These are phyloP conservation scores for Akanthomyces uredinophilus DNA, from an alignment of 2,329 filamentous ascomycete genomes.

Conservation along the genomic window DNA sequence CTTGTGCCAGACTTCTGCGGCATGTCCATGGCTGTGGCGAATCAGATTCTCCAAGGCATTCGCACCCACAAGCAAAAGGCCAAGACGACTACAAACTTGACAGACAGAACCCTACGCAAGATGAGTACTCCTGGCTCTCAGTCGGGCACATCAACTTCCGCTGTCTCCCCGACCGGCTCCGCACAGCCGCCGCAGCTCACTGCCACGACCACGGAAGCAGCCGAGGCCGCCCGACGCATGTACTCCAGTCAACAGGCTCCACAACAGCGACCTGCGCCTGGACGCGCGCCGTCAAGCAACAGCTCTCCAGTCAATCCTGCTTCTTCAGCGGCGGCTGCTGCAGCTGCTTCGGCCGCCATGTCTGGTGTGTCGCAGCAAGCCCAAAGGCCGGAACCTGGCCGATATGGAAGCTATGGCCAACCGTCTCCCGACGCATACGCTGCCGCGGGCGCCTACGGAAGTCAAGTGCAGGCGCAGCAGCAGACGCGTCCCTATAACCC, in stretches of 20 bases:
- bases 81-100: constrained; percentile 48
- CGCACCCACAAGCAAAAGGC: constrained; percentile 67
- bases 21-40: constrained; percentile 97
- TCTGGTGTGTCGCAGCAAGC: constrained; percentile 38
- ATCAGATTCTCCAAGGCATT: constrained; percentile 85
- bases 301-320: neutral
- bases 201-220: constrained; percentile 42
- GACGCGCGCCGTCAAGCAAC: constrained; percentile 48
- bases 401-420: constrained; percentile 31
- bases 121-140: constrained; percentile 42
- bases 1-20: constrained; percentile 98
- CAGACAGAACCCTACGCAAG: constrained; percentile 61
- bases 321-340: constrained; percentile 30
- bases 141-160: constrained; percentile 27
- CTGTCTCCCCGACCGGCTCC: constrained; percentile 19
- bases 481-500: constrained; percentile 54
- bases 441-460: constrained; percentile 29
- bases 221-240: constrained; percentile 60
- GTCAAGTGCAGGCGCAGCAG: constrained; percentile 5
- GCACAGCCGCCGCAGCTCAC: constrained; percentile 17
- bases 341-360: constrained; percentile 58
- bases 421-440: constrained; percentile 32
- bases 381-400: constrained; percentile 31
- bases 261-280: constrained; percentile 35
- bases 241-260: constrained; percentile 48